phyloP scores from a whole-genome alignment of 495 filamentous ascomycete genomes.

The Pyrenopolyporus hunteri region DNA sequence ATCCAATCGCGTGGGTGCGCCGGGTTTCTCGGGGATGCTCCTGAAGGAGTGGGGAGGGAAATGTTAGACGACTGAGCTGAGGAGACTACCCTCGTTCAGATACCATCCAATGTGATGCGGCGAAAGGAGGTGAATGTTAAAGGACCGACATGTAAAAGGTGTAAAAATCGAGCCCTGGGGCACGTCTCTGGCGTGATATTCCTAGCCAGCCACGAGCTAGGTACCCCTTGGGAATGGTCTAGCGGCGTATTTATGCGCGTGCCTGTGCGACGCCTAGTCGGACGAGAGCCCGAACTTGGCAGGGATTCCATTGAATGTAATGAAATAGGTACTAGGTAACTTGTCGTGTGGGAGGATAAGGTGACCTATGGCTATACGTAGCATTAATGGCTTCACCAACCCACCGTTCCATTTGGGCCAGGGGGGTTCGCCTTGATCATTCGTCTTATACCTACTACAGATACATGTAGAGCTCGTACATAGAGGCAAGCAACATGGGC shows the following conservation, averaged over 20 bases:
- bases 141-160: constrained; percentile 26
- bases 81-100: background rate
- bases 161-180: background rate
- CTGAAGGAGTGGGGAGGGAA: constrained; percentile 9
- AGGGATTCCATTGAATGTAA: no score
- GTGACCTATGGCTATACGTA: constrained; percentile 8
- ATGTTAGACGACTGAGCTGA: constrained; percentile 14
- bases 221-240: constrained; percentile 6
- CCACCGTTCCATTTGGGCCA: constrained; percentile 13
- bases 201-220: constrained; percentile 19
- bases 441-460: background rate
- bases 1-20: constrained; percentile 31
- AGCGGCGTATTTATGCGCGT: constrained; percentile 13
- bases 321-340: no score
- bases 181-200: constrained; percentile 7
- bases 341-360: constrained; percentile 5
- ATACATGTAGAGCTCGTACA: no score
- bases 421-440: background rate
- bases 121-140: constrained; percentile 11
- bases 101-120: constrained; percentile 20
- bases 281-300: background rate
- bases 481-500: background rate
- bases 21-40: constrained; percentile 22
- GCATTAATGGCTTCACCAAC: constrained; percentile 6
- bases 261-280: constrained; percentile 15